These are phyloP conservation scores for Yamadazyma taylorii DNA, from an alignment of 1,139 yeast species.

Conservation along the genomic window DNA sequence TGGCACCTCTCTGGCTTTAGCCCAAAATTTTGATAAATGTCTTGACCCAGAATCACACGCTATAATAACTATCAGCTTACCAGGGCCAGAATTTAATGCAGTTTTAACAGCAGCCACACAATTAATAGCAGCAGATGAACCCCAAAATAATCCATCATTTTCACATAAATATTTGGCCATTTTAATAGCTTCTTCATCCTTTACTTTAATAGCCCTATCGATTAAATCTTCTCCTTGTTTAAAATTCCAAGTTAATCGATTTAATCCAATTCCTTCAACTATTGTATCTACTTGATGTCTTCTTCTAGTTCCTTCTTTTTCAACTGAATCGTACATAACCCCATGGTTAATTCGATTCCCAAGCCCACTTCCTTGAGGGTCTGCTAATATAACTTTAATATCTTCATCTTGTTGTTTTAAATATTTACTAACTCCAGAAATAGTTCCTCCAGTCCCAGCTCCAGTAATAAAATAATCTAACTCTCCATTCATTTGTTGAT, in stretches of 20 bases:
- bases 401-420: constrained; percentile 51
- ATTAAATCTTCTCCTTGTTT: constrained; percentile 65
- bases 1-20: constrained; percentile 48
- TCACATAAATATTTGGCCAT: constrained; percentile 86
- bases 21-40: constrained; percentile 93
- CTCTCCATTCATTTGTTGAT: constrained; percentile 57
- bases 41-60: constrained; percentile 93
- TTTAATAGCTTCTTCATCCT: constrained; percentile 74
- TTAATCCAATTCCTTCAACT: constrained; percentile 92
- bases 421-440: constrained; percentile 79
- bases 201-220: constrained; percentile 77
- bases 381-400: constrained; percentile 66
- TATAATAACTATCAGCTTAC: constrained; percentile 76
- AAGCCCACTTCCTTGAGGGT: constrained; percentile 95
- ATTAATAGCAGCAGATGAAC: constrained; percentile 88
- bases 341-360: constrained; percentile 83
- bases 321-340: constrained; percentile 89
- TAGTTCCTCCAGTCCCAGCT: constrained; percentile 75
- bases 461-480: constrained; percentile 83
- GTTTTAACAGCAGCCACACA: constrained; percentile 83
- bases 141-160: constrained; percentile 87
- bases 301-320: constrained; percentile 89
- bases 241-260: constrained; percentile 82
- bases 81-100: constrained; percentile 60
- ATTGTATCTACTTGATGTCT: constrained; percentile 95